Evolutionary conservation across 2,329 filamentous ascomycete genomes (phyloP).

Genomic region (Tolypocladium amazonense): DNA sequence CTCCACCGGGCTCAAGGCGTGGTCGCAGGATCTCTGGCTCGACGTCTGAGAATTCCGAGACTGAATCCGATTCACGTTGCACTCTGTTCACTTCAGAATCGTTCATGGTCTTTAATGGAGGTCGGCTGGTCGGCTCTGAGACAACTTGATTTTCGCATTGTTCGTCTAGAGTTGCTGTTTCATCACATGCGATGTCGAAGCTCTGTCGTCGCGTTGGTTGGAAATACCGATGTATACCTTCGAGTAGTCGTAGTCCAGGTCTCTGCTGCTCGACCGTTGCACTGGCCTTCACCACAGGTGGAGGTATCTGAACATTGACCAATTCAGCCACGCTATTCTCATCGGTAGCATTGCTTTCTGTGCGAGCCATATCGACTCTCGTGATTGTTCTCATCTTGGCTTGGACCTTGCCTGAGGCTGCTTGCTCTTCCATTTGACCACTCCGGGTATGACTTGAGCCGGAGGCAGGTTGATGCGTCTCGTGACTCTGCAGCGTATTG

Average conservation of each 20-base stretch:
- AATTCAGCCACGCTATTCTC: constrained; percentile 9
- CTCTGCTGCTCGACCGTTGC: background rate
- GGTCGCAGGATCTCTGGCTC: background rate
- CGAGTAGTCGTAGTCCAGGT: constrained; percentile 5
- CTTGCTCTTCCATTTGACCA: background rate
- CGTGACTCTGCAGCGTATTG: no score
- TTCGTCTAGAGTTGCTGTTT: constrained; percentile 16
- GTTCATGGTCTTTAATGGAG: constrained; percentile 8
- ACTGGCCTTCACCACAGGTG: constrained; percentile 2
- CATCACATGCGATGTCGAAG: constrained; percentile 23
- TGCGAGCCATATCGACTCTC: constrained; percentile 21
- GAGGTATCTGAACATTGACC: constrained; percentile 15
- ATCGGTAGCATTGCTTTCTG: constrained; percentile 19
- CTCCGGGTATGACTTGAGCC: background rate
- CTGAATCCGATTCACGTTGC: constrained; percentile 5
- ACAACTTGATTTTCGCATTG: background rate
- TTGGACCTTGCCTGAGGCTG: background rate
- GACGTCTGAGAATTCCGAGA: constrained; percentile 2
- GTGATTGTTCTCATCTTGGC: constrained; percentile 16
- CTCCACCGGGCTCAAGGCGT: background rate
- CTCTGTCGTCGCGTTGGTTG: constrained; percentile 9
- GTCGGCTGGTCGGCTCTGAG: background rate
- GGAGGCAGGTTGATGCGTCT: background rate
- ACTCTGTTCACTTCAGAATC: constrained; percentile 9
- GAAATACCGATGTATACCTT: constrained; percentile 21